Base-by-base conservation (phyloP, 129 eudicot genomes). In the Gnaphalium uliginosum region DNA sequence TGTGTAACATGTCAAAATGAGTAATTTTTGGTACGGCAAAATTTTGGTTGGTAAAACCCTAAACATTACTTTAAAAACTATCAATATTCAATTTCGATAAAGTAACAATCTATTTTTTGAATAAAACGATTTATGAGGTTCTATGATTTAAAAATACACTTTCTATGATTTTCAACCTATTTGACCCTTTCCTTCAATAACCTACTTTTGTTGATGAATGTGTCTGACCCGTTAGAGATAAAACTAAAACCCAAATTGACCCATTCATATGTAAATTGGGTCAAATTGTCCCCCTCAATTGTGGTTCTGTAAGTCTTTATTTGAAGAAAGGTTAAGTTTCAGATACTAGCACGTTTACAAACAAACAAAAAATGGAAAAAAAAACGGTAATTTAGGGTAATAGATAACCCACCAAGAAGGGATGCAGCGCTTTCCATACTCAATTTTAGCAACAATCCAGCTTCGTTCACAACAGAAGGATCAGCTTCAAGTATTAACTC, bases 401-500 rank as follows among this genome's bases (percentile, higher is more conserved):
- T 39, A 19, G 18, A 72, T 53, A 26, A 56, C 83, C 17, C 84
- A 90, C 98, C 98, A 58, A 94, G 93, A 76, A 94, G 93, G 21
- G 92, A 87, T 8, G 86, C 89, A 25, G 97, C 96, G 37, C 66
- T 89, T 83, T 94, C 98, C 98, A 90, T 94, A 86, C 90, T 83
- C 75, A 70, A 67, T 75, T 84, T 80, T 23, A 89, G 90, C 81
- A 94, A 69, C 79, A 76, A 69, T 54, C 87, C 98, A 84, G 98
- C 98, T 82, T 94, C 93, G 69, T 81, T 87, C 27, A 87, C 72
- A 56, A 87, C 83, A 4, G 84, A 81, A 61, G 96, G 89, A 77
- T 94, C 97, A 43, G 88, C 90, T 86, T 94, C 98, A 58, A 91
- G 84, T 72, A 94, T 93, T 39, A 94, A 72, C 75, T 94, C 97